Base-by-base conservation (phyloP, 352 stramenopile genomes). In the Phytophthora crassamura region DNA sequence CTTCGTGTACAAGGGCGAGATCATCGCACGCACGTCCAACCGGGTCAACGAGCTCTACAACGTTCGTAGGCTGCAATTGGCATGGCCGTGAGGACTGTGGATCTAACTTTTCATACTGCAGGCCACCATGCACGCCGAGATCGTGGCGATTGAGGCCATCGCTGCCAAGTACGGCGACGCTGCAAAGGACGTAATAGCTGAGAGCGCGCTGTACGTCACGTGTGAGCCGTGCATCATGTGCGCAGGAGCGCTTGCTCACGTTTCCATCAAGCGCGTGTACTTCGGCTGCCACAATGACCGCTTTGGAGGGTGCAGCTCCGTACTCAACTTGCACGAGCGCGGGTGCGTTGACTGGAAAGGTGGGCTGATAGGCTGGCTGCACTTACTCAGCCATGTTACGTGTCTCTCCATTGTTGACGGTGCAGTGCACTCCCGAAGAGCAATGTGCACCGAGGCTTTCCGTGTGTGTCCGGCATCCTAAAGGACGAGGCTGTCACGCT, bases 221-320 rank as follows among this genome's bases (percentile, higher is more conserved):
- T 97, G 90, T 35, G 94, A 98, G 74, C 94, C 94, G 5, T 98
- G 94, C 68, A 98, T 98, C 60, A 98, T 98, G 94, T 98, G 94
- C 45, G 93, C 94, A 3, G 80, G 77, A 28, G 93, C 93, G n/a
- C 72, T 98, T 15, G 77, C 81, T 12, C 77, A 90, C 46, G 68
- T 97, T 11, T 78, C 63, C 40, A 90, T 98, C 42, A 59, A 78
- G 39, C 64, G 59, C 7, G 91, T 96, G 45, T 86, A 90, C 35
- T 98, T 97, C 78, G 93, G 93, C 15, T 97, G 90, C 67, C 80
- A 91, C 59, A 98, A 98, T 58, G 90, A 98, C 55, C 89, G 88
- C 51, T 98, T 98, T 71, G 94, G 94, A 49, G 94, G 94, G 32
- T 97, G 89, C 72, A 86, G 93, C 45, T 98, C 93, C 9, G 91